phyloP scores from a whole-genome alignment of 495 filamentous ascomycete genomes.

The Trypethelium eluteriae region DNA sequence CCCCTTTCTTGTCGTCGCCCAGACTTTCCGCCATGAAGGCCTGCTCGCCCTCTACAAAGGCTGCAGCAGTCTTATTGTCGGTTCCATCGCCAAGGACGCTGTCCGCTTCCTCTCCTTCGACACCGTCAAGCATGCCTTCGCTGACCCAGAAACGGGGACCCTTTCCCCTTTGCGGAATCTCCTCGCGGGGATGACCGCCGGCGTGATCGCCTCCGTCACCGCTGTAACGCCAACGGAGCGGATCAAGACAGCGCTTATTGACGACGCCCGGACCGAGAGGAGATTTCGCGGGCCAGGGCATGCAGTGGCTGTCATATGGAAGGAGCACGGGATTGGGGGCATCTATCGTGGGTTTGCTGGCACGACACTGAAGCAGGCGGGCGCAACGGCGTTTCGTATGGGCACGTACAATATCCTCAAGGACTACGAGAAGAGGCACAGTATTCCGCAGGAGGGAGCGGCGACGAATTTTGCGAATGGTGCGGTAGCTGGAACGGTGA shows the following conservation, averaged over 20 bases:
- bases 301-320: conserved; percentile 42
- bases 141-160: conserved; percentile 48
- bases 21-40: conserved; percentile 49
- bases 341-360: conserved; percentile 55
- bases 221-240: conserved; percentile 60
- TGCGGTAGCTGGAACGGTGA: conserved; percentile 52
- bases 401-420: conserved; percentile 62
- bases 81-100: conserved; percentile 58
- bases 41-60: conserved; percentile 54
- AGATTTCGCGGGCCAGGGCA: conserved; percentile 48
- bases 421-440: conserved; percentile 43
- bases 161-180: conserved; percentile 51
- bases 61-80: conserved; percentile 53
- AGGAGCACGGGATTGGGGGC: conserved; percentile 46
- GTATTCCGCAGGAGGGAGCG: conserved; percentile 38
- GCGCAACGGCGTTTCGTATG: conserved; percentile 57
- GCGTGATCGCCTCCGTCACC: conserved; percentile 50
- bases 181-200: conserved; percentile 54
- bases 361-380: conserved; percentile 61
- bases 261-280: conserved; percentile 50
- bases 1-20: conserved; percentile 46
- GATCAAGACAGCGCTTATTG: conserved; percentile 63
- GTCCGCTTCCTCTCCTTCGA: conserved; percentile 61
- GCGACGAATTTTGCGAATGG: conserved; percentile 54
- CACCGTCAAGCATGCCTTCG: conserved; percentile 52